phyloP scores from a whole-genome alignment of 83 land plant species.

The Larix sibirica region DNA sequence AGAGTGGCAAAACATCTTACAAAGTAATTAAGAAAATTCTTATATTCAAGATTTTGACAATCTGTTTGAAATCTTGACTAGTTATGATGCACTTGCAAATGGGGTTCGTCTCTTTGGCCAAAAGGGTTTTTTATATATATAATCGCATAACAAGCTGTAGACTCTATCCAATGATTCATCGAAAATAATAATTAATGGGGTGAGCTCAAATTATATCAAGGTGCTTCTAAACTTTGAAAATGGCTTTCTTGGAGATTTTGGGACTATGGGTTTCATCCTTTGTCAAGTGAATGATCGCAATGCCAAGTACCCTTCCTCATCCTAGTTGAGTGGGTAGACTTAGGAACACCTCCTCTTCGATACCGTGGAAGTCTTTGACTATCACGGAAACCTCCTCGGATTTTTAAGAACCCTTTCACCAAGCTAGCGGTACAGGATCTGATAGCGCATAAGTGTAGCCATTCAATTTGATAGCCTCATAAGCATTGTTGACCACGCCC shows the following conservation, averaged over 20 bases:
- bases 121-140: too few species aligned
- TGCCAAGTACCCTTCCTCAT: slow-evolving; percentile 65
- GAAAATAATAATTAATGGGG: too few species aligned
- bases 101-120: too few species aligned
- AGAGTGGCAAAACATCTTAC: too few species aligned
- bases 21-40: too few species aligned
- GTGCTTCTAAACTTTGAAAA: slow-evolving; percentile 62
- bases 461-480: slow-evolving; percentile 19
- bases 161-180: too few species aligned
- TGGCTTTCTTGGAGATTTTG: slow-evolving; percentile 54
- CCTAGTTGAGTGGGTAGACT: slow-evolving; percentile 89
- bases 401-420: slow-evolving; percentile 60
- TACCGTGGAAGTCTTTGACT: slow-evolving; percentile 79
- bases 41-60: too few species aligned
- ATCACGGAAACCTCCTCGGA: slow-evolving; percentile 79
- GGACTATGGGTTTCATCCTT: slow-evolving; percentile 57
- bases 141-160: too few species aligned
- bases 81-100: too few species aligned
- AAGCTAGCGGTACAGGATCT: slow-evolving; percentile 84
- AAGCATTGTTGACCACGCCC: not conserved
- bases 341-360: slow-evolving; percentile 73
- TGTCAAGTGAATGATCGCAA: slow-evolving; percentile 59
- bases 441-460: slow-evolving; percentile 91
- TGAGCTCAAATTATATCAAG: slow-evolving; percentile 39
- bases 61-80: too few species aligned